Evolutionary conservation across 768 basidiomycete genomes (phyloP), one percentile per base, ranked within the genome.

Genomic region (Russula sp.): DNA sequence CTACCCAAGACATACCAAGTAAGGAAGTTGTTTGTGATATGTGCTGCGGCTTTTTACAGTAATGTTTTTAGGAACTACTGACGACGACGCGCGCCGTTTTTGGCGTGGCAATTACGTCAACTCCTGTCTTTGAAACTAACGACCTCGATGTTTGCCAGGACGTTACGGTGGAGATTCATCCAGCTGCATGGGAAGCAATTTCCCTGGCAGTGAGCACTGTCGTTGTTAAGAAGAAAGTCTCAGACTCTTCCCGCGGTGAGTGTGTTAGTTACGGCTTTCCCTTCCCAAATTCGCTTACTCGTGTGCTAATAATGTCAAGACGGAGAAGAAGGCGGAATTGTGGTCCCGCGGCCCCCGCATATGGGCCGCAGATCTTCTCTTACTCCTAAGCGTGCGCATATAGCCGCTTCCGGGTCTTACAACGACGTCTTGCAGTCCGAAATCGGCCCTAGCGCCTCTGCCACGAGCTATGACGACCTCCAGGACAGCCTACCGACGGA

Each of bases 61-160:
- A 55, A 13, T 16, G 3, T 48, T 8, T 30, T 1, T 46, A 65
- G 64, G 64, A 65, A 34, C 42, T 65, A 14, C 40, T 65, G 13
- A 16, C 24, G 30, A 57, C 36, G 3, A 42, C 64, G 22, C 48
- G 49, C 20, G 8, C 46, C 13, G 26, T 52, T 24, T 65, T 65
- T 8, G 55, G 34, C n/a, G 2, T 22, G 20, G 22, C 24, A 18
- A 20, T 14, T 7, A 26, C 24, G 38, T 32, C 55, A 36, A 46
- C 32, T 5, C 8, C 57, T 5, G 32, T 64, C 46, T 64, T 66
- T 22, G 65, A 66, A 58, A 66, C 65, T 11, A 55, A 14, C 36
- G 63, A 65, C 44, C 57, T 66, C 56, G 46, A 64, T 34, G 49
- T 66, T n/a, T 66, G 65, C 51, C 65, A 50, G 22, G 65, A 38